Base-by-base conservation (phyloP, 2,329 filamentous ascomycete genomes). In the Trichoderma asperellum region DNA sequence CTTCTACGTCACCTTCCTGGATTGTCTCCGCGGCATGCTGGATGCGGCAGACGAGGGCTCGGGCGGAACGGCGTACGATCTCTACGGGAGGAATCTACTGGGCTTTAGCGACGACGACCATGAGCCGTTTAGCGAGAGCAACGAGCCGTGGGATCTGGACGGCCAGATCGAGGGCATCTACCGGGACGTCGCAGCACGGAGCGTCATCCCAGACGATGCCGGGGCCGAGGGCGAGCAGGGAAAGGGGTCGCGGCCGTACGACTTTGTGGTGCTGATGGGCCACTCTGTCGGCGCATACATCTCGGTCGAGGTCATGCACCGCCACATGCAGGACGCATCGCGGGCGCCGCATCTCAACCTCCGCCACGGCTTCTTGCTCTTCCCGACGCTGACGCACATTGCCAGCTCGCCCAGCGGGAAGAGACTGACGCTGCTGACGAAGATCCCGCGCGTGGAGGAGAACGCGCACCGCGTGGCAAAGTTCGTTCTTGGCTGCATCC, bases 201-300 rank as follows among this genome's bases (percentile, higher is more conserved):
- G 75, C 47, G 74, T 78, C 37, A 49, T 37, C 12, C 55, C 40
- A 11, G 64, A 59, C n/a, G 55, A 32, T 40, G 49, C 34, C 1
- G 49, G 52, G 5, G 47, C 47, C 0, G 27, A 58, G 21, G 58
- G 53, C 10, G 74, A 71, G 2, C 76, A 74, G 4, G 66, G 76
- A 6, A 73, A 75, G 1, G 72, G 78, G 49, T 80, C 79, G 43
- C 74, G 77, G 58, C 76, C 79, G 0, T 89, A 87, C 72, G 83
- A 88, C 75, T 82, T 83, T 61, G 86, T 93, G 21, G 83, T 93
- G 8, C 80, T 94, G 18, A 86, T 91, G 61, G 92, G 91, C 4
- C 92, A 94, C 78, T 93, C 91, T 0, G 89, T 94, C 1, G 92
- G 92, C 29, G 82, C 88, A 11, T 94, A 92, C 76, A 90, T 94